A percentile compares a stretch with the other conserved stretches of the same genome.
phyloP scores from a whole-genome alignment of 2,329 filamentous ascomycete genomes.

The Byssoonygena ceratinophila region DNA sequence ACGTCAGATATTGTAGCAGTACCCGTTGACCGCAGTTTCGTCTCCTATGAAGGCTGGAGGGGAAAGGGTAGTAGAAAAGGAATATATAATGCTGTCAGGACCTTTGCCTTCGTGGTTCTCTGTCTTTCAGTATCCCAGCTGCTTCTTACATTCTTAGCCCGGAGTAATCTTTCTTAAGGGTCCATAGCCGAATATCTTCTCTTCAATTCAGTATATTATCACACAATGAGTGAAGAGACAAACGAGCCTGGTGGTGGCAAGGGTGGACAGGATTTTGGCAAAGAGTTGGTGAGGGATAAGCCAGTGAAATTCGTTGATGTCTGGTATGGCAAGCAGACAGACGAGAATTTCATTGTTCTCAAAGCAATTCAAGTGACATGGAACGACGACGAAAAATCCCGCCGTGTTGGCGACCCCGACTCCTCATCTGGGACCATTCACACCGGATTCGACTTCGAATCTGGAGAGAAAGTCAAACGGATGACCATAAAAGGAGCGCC shows the following conservation, averaged over 20 bases:
- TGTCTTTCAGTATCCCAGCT: too few relatives aligned
- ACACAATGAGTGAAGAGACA: not conserved
- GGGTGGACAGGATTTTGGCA: not conserved
- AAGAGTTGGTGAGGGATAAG: constrained; percentile 3
- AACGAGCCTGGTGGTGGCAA: not conserved
- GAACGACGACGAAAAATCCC: not conserved
- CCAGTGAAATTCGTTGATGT: constrained; percentile 16
- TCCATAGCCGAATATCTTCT: too few relatives aligned
- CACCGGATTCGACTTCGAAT: not conserved
- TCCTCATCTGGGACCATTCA: not conserved
- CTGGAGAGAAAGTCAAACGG: not conserved
- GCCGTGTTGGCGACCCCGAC: not conserved
- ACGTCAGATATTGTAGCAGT: not conserved
- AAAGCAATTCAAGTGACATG: not conserved
- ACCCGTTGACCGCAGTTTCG: not conserved
- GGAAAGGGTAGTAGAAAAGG: not conserved
- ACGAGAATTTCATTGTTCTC: not conserved
- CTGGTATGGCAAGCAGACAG: constrained; percentile 1
- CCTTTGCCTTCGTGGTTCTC: too few relatives aligned
- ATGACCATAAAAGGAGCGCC: not conserved
- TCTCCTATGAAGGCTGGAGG: not conserved
- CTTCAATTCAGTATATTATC: too few relatives aligned
- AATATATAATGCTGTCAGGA: not conserved
- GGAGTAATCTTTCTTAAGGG: too few relatives aligned
- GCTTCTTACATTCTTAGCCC: too few relatives aligned